Evolutionary conservation across 768 basidiomycete species (phyloP).

Genomic region (Melanogaster broomeanus): DNA sequence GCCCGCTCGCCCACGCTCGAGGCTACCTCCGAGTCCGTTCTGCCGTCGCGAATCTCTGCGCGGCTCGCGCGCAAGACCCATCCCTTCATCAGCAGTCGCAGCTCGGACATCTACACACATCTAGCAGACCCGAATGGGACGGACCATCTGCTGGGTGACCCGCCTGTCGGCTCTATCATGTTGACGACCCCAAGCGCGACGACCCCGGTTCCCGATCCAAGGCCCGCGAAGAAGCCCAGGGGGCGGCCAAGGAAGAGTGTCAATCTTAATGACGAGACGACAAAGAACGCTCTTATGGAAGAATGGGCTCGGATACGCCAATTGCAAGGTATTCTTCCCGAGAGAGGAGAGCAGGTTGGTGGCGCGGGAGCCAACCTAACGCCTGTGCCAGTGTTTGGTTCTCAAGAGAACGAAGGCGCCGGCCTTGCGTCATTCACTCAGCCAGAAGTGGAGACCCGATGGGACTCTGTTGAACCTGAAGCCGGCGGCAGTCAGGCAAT

Average conservation of each 20-base stretch:
- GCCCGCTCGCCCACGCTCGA: slow-evolving; percentile 14
- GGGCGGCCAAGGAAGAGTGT: slow-evolving; percentile 15
- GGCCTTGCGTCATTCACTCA: not conserved
- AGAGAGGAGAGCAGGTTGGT: slow-evolving; percentile 3
- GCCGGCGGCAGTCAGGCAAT: not conserved
- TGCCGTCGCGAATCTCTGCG: slow-evolving; percentile 18
- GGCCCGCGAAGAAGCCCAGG: slow-evolving; percentile 8
- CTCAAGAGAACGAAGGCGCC: slow-evolving; percentile 1
- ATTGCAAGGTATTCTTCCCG: slow-evolving; percentile 24
- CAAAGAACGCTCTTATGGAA: slow-evolving; percentile 27
- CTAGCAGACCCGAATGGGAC: slow-evolving; percentile 23
- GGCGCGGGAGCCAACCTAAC: not conserved
- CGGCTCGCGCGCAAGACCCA: slow-evolving; percentile 21
- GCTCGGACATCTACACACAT: slow-evolving; percentile 29
- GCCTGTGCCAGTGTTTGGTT: not conserved
- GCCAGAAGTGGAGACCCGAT: not conserved
- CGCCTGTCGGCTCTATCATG: slow-evolving; percentile 1
- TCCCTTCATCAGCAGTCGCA: slow-evolving; percentile 12
- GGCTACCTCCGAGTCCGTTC: not conserved
- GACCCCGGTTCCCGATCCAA: not conserved
- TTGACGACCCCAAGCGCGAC: not conserved
- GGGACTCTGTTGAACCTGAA: not conserved
- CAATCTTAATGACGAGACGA: slow-evolving; percentile 20
- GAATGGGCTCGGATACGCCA: slow-evolving; percentile 33
- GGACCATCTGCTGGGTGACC: slow-evolving; percentile 8